These are phyloP conservation scores for Clohesyomyces aquaticus DNA, from an alignment of 495 filamentous ascomycete genomes.

Conservation along the genomic window DNA sequence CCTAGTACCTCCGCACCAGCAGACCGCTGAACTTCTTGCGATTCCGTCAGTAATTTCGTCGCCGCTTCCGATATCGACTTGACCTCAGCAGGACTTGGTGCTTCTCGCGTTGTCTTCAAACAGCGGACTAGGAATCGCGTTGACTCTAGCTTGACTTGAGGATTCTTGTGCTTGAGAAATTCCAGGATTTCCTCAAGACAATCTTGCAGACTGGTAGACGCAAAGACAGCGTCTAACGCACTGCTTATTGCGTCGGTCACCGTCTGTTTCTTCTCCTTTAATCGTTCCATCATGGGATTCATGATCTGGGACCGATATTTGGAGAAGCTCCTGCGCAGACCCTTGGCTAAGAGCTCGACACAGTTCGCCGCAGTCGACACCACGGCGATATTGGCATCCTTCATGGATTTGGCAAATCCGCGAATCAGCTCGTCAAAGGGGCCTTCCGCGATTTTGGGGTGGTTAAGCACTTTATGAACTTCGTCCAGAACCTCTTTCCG, in stretches of 20 bases:
- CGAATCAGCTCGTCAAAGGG: slow-evolving; percentile 82
- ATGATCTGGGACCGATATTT: slow-evolving; percentile 81
- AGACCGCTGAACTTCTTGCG: slow-evolving; percentile 78
- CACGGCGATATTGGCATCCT: slow-evolving; percentile 96
- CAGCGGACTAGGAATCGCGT: slow-evolving; percentile 88
- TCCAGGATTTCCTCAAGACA: slow-evolving; percentile 87
- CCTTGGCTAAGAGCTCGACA: slow-evolving; percentile 88
- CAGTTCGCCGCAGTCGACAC: slow-evolving; percentile 94
- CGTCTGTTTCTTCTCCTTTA: slow-evolving; percentile 94
- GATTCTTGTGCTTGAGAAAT: slow-evolving; percentile 90
- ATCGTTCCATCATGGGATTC: slow-evolving; percentile 84
- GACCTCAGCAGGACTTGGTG: slow-evolving; percentile 80
- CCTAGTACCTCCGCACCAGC: slow-evolving; percentile 90
- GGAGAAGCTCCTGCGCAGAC: slow-evolving; percentile 73
- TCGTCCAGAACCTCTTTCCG: slow-evolving; percentile 93
- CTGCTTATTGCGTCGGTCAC: slow-evolving; percentile 85
- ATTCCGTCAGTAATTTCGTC: slow-evolving; percentile 88
- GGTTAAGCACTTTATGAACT: slow-evolving; percentile 73
- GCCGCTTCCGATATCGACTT: slow-evolving; percentile 82
- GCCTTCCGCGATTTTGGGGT: slow-evolving; percentile 89
- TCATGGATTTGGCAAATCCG: slow-evolving; percentile 91
- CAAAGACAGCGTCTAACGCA: slow-evolving; percentile 86
- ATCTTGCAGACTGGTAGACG: slow-evolving; percentile 75
- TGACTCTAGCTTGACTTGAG: slow-evolving; percentile 92
- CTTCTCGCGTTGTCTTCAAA: slow-evolving; percentile 79